Conservation (phyloP, 2,329 filamentous ascomycete genomes). For the Fusarium redolens region DNA sequence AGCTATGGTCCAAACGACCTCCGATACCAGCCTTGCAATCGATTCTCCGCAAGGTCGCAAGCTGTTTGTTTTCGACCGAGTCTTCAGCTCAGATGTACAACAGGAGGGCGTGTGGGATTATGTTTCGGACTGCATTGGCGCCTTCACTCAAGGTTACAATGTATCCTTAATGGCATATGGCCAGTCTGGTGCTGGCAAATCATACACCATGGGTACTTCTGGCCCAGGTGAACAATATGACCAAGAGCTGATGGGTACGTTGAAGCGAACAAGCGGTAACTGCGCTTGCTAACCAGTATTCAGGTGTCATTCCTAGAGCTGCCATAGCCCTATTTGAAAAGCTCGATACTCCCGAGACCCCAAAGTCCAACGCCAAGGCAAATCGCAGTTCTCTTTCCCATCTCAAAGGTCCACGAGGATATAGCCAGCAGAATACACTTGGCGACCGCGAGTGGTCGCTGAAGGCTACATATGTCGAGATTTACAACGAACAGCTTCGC, state of each 20-base stretch:
- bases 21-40: conserved; percentile 85
- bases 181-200: conserved; percentile 97
- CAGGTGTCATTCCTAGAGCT: conserved; percentile 95
- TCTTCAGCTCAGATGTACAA: conserved; percentile 84
- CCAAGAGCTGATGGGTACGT: conserved; percentile 80
- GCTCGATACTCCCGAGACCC: conserved; percentile 74
- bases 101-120: conserved; percentile 97
- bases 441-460: conserved; percentile 87
- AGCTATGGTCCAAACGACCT: conserved; percentile 90
- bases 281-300: conserved; percentile 8
- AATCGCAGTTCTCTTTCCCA: conserved; percentile 79
- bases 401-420: conserved; percentile 81
- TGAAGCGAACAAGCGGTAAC: not conserved
- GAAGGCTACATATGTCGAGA: conserved; percentile 95
- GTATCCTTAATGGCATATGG: conserved; percentile 97
- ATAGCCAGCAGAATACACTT: conserved; percentile 61
- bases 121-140: conserved; percentile 85
- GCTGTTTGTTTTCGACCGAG: conserved; percentile 95
- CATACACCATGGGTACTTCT: conserved; percentile 98
- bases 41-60: conserved; percentile 94
- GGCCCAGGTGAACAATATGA: conserved; percentile 82
- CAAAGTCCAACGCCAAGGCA: conserved; percentile 53
- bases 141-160: conserved; percentile 97
- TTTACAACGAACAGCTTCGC: conserved; percentile 96
- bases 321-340: conserved; percentile 89